Percentiles rank a stretch among this genome's conserved stretches.
Evolutionary conservation across 805 yeast genomes (phyloP).

Genomic region (Sugiyamaella qingdaonensis): DNA sequence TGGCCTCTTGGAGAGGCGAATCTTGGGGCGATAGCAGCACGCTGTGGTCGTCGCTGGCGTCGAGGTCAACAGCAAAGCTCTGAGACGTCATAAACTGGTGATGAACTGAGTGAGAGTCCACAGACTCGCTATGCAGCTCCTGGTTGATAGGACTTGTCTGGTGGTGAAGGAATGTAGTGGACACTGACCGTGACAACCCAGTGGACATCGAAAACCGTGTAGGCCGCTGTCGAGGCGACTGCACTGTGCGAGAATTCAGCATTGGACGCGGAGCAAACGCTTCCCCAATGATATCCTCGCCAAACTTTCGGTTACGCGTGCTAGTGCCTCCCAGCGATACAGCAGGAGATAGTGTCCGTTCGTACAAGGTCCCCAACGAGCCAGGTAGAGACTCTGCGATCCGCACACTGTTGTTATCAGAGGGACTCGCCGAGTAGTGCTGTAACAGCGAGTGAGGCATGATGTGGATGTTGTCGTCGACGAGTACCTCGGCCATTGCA

Average conservation of each 20-base stretch:
- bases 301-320: slow-evolving; percentile 60
- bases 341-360: slow-evolving; percentile 24
- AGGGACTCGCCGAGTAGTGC: slow-evolving; percentile 49
- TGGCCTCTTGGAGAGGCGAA: slow-evolving; percentile 9
- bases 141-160: neutral
- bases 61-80: neutral
- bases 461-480: slow-evolving; percentile 89
- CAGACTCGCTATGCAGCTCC: too few relatives aligned
- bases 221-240: slow-evolving; percentile 3
- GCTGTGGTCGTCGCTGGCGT: neutral
- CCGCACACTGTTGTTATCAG: slow-evolving; percentile 17
- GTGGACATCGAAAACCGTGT: neutral
- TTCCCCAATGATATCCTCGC: slow-evolving; percentile 66
- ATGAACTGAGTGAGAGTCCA: neutral
- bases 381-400: slow-evolving; percentile 8
- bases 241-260: neutral
- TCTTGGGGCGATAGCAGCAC: slow-evolving; percentile 7
- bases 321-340: slow-evolving; percentile 53
- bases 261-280: slow-evolving; percentile 54
- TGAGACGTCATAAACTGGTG: neutral
- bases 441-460: slow-evolving; percentile 77
- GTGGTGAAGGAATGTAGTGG: neutral
- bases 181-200: neutral
- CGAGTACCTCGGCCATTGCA: slow-evolving; percentile 67
- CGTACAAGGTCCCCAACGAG: neutral